A percentile compares a stretch with the other conserved stretches of the same genome.
Conservation (phyloP, 306 rosid species). For the Cucurbita ficifolia region DNA sequence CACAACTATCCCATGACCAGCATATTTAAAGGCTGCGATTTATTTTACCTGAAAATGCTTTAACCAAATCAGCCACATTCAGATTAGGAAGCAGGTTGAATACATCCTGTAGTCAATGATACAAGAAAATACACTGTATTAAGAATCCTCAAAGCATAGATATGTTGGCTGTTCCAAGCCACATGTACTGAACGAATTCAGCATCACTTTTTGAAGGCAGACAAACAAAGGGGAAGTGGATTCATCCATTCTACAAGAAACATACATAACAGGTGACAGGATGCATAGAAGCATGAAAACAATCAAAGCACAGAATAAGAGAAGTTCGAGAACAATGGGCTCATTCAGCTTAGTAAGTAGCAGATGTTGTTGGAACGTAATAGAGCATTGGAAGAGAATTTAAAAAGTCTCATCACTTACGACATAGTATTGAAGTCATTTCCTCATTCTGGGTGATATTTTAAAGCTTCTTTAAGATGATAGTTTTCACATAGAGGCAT, state of each 20-base stretch:
- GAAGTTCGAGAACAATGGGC: neutral
- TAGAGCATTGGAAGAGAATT: neutral
- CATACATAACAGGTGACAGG: neutral
- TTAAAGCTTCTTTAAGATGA: neutral
- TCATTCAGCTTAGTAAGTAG: neutral
- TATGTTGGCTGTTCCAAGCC: neutral
- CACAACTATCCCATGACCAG: neutral
- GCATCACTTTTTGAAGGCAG: neutral
- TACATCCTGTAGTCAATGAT: conserved; percentile 28
- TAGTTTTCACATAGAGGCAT: neutral
- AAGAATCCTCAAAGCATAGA: neutral
- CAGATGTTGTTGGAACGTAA: neutral
- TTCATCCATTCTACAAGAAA: neutral
- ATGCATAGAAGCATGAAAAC: neutral
- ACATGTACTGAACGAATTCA: neutral
- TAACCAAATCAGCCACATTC: conserved; percentile 30
- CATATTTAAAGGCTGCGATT: neutral
- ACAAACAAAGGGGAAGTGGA: neutral
- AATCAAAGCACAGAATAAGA: neutral
- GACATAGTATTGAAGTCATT: neutral
- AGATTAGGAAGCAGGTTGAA: conserved; percentile 44
- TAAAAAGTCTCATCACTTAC: neutral
- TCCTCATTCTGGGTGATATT: neutral
- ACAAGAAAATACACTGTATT: neutral
- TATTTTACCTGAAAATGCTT: conserved; percentile 31